Evolutionary conservation across 768 basidiomycete species (phyloP), one percentile per base, ranked within the genome.

Genomic region (Boletellus ananiceps): DNA sequence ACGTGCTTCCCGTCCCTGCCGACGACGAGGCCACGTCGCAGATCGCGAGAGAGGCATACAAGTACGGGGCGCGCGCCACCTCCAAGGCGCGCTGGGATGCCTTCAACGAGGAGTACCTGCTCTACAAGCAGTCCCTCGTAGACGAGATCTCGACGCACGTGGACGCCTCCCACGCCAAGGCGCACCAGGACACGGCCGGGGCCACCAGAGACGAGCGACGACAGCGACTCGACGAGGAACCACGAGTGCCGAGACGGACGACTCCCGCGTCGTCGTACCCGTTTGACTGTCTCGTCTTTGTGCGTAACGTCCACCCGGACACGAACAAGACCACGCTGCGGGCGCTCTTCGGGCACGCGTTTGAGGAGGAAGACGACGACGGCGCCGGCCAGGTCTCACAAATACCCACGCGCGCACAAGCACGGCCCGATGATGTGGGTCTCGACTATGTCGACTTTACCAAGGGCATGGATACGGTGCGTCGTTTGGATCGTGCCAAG

Each of bases 291-390:
- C 79, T 93, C 8, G 72, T 88, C 27, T 87, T 85, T 60, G 78
- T 81, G 6, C 81, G 82, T 37, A 77, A 88, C 61, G 59, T 92
- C 8, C 84, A 90, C 51, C 71, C 79, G 3, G 80, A 82, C 49
- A 88, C 88, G 23, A 93, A 90, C 63, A 91, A 90, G 65, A 91
- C 90, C 0, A 84, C 86, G 0, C 71, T 93, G 14, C 83, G 81
- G 37, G 63, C 71, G 2, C 62, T 88, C 5, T 83, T 90, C 51
- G 58, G 71, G 0, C 61, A 60, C 7, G 74, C 78, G 2, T 74
- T 81, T 38, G 43, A 31, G 16, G 58, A 37, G 1, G 44, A 45
- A 1, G 35, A 15, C 14, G 29, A 29, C 8, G 15, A 5, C 6
- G 6, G 4, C 23, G 23, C 23, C 4, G 23, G 23, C 23, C 23